Percentiles rank a stretch among this genome's conserved stretches.
phyloP scores from a whole-genome alignment of 2,329 filamentous ascomycete species.

The Colletotrichum tropicicola region DNA sequence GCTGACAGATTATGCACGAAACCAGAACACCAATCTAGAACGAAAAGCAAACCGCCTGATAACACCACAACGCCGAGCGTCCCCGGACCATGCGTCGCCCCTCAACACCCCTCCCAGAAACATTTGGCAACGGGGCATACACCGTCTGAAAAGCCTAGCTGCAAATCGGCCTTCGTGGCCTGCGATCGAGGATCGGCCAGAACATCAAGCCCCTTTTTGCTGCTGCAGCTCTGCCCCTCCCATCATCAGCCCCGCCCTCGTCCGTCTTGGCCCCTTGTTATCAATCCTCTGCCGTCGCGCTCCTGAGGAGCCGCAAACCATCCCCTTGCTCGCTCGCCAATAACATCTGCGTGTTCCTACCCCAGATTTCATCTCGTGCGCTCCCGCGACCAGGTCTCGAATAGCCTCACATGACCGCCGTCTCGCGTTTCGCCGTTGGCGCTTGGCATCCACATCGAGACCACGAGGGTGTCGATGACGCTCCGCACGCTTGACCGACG shows the following conservation, averaged over 20 bases:
- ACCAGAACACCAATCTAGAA: background rate
- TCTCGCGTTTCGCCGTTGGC: conserved; percentile 18
- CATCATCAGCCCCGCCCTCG: background rate
- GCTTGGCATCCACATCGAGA: background rate
- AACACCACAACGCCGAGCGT: background rate
- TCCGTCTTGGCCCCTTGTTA: background rate
- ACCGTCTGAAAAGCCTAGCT: background rate
- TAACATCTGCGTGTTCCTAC: background rate
- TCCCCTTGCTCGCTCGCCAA: background rate
- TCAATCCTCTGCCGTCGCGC: too few species aligned
- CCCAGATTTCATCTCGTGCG: background rate
- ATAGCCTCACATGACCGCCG: conserved; percentile 16
- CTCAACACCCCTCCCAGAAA: background rate
- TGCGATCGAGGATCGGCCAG: conserved; percentile 24
- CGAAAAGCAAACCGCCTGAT: background rate
- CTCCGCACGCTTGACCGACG: background rate
- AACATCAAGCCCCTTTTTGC: background rate
- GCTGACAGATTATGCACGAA: conserved; percentile 27
- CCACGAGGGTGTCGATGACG: background rate
- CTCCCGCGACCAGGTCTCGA: background rate
- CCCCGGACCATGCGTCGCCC: conserved; percentile 12
- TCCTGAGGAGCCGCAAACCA: background rate
- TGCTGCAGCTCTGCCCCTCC: background rate
- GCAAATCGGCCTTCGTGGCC: conserved; percentile 11
- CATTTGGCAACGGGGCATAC: background rate